Evolutionary conservation across 768 basidiomycete genomes (phyloP).

Genomic region (Pulveroboletus sp.): DNA sequence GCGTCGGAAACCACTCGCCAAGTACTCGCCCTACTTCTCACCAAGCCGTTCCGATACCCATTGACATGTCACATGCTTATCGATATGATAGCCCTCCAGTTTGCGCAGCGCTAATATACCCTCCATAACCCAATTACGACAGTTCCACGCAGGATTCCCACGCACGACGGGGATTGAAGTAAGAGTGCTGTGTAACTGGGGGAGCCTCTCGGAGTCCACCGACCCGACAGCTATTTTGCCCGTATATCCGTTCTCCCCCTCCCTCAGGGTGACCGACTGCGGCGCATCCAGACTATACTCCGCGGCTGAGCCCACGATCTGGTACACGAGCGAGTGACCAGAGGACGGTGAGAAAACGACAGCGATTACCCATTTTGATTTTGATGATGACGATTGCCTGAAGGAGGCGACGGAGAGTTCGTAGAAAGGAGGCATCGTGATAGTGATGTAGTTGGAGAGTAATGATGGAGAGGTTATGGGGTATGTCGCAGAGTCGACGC

Average conservation of each 20-base stretch:
- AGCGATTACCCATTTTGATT: constrained; percentile 25
- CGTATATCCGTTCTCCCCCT: constrained; percentile 27
- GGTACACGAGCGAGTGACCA: constrained; percentile 30
- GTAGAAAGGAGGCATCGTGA: constrained; percentile 32
- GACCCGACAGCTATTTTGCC: constrained; percentile 21
- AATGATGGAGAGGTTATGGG: neutral
- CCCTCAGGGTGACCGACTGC: constrained; percentile 31
- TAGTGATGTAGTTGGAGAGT: neutral
- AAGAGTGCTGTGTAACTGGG: constrained; percentile 27
- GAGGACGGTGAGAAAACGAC: constrained; percentile 28
- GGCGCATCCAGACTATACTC: constrained; percentile 31
- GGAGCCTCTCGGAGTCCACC: constrained; percentile 29
- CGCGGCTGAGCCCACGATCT: constrained; percentile 25
- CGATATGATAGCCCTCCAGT: constrained; percentile 26
- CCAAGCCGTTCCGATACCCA: constrained; percentile 29
- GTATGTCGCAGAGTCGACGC: neutral
- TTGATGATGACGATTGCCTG: constrained; percentile 16
- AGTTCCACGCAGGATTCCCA: constrained; percentile 28
- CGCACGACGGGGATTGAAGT: constrained; percentile 22
- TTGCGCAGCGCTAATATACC: constrained; percentile 27
- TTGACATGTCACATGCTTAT: constrained; percentile 28
- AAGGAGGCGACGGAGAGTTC: constrained; percentile 31
- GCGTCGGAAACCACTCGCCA: constrained; percentile 5
- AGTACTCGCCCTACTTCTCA: constrained; percentile 19
- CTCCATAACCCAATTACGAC: constrained; percentile 32